Base-by-base conservation (phyloP, 768 basidiomycete genomes). In the Chalciporus chontae region DNA sequence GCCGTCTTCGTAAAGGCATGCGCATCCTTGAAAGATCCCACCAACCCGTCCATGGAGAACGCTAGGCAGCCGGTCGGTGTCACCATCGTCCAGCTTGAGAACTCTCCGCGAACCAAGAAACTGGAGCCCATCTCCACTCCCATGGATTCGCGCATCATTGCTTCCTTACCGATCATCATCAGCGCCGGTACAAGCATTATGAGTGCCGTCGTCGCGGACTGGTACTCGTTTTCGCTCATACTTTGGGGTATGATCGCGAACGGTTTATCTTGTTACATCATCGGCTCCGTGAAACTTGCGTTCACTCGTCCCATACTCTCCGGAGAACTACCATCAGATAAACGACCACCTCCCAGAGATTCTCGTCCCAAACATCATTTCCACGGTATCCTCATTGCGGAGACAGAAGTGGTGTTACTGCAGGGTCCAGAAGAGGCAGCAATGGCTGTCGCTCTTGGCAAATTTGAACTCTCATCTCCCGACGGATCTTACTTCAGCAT, bases 221-320 rank as follows among this genome's bases (percentile, higher is more conserved):
- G 67, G 67, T 58, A 48, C 29, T 56, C 59, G 13, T 62, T 61
- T 26, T 34, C 51, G 5, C 52, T 68, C 54, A 63, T 68, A n/a
- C 49, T 68, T 0, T 53, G 60, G 15, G 67, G 67, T 4, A 63
- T 68, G 11, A 4, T 68, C 15, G 51, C 58, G 48, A 68, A 55
- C 29, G 67, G 67, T 9, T 5, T 65, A 27, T 52, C 67, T 9
- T 63, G 63, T 49, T 47, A 51, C 13, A 45, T 57, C 21, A 53
- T 66, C 11, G 63, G 61, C 29, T 58, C 49, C 1, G 66, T 53
- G 17, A 41, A 31, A n/a, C 29, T 65, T 19, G 31, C 27, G 13
- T 54, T 65, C 19, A 46, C 17, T 23, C 57, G 52, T 31, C 54
- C 54, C 23, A 43, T 36, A 3, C 63, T 63, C 13, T 36, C 34